phyloP scores from a whole-genome alignment of 345 rosid species.

The Citrus glauca region DNA sequence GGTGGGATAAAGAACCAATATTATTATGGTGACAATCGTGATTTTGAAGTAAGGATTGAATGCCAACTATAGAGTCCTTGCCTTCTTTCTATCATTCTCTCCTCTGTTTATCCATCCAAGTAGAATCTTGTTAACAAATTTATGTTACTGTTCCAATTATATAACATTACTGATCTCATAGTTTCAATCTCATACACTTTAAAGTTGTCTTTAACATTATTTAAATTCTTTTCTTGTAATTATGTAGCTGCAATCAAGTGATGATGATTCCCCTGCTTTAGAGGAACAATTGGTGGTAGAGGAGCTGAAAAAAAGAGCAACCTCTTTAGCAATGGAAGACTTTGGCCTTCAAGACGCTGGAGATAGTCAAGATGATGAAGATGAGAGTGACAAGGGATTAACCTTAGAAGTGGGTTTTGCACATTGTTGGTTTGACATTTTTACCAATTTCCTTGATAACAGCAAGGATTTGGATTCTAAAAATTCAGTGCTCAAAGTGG shows the following conservation, averaged over 20 bases:
- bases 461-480: background rate
- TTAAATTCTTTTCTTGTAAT: background rate
- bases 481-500: background rate
- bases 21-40: slow-evolving; percentile 52
- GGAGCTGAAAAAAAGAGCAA: slow-evolving; percentile 45
- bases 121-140: background rate
- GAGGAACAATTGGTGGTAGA: slow-evolving; percentile 69
- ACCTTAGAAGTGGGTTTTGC: slow-evolving; percentile 51
- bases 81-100: background rate
- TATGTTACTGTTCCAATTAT: background rate
- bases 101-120: background rate
- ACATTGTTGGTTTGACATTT: slow-evolving; percentile 8
- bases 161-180: background rate
- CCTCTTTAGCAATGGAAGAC: slow-evolving; percentile 55
- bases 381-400: slow-evolving; percentile 52
- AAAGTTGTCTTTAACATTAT: background rate
- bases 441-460: background rate
- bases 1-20: slow-evolving; percentile 40
- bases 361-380: background rate
- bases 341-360: slow-evolving; percentile 54
- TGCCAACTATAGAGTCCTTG: background rate
- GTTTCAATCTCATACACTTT: background rate
- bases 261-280: slow-evolving; percentile 59
- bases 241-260: slow-evolving; percentile 66
- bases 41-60: slow-evolving; percentile 46